Percentiles rank a stretch among this genome's conserved stretches.
Conservation (phyloP, 805 yeast species). For the Jamesozyma lodderae region DNA sequence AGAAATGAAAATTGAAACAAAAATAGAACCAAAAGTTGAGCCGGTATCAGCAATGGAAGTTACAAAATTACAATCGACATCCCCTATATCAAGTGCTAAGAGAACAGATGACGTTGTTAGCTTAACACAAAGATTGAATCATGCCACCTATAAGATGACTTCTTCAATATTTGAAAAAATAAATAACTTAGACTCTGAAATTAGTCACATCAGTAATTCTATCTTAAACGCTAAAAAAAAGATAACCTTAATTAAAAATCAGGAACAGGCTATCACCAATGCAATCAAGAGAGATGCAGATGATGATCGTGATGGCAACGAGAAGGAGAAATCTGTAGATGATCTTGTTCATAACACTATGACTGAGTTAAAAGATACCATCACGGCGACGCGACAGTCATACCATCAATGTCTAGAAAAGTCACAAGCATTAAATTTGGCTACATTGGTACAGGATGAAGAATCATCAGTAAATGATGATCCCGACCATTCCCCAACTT, state of each 20-base stretch:
- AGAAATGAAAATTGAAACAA: no score
- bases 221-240: neutral
- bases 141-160: neutral
- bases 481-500: neutral
- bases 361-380: neutral
- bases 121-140: neutral
- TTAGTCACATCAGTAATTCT: neutral
- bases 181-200: neutral
- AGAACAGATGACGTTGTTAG: no score
- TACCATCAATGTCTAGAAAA: slow-evolving; percentile 40
- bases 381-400: slow-evolving; percentile 3
- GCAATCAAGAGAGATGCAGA: neutral
- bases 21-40: no score
- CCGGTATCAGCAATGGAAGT: no score
- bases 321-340: neutral
- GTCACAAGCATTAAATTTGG: slow-evolving; percentile 53
- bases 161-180: neutral
- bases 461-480: slow-evolving; percentile 28
- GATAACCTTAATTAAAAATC: neutral
- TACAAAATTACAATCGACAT: no score
- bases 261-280: neutral
- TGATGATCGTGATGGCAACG: neutral
- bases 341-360: neutral
- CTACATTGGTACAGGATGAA: slow-evolving; percentile 48
- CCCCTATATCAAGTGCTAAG: no score